Evolutionary conservation across 2,329 filamentous ascomycete species (phyloP).

Genomic region (Curvularia eragrostidis): DNA sequence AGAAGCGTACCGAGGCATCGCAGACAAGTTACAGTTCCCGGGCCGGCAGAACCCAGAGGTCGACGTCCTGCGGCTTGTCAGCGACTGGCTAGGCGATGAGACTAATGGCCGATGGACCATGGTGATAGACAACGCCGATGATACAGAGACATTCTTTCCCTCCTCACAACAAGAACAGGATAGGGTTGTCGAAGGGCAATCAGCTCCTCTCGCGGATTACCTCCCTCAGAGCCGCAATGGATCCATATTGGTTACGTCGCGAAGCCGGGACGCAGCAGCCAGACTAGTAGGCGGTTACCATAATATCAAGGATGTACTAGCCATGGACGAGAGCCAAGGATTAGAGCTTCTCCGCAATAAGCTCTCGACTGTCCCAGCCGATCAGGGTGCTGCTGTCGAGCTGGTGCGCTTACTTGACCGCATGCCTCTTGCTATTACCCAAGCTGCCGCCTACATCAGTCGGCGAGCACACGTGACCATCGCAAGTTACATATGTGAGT

Average conservation of each 20-base stretch:
- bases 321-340: background rate
- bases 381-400: background rate
- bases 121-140: background rate
- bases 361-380: background rate
- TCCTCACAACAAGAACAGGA: background rate
- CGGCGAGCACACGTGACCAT: background rate
- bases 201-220: conserved; percentile 9
- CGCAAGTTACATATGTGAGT: background rate
- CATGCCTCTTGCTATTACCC: background rate
- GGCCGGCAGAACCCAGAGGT: background rate
- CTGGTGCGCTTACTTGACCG: background rate
- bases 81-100: background rate
- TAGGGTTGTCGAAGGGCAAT: background rate
- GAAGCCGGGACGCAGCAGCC: conserved; percentile 15
- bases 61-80: background rate
- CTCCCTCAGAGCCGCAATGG: conserved; percentile 20
- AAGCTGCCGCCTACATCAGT: background rate
- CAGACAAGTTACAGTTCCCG: background rate
- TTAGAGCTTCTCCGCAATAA: background rate
- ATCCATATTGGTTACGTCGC: conserved; percentile 20
- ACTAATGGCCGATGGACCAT: background rate
- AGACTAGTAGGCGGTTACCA: background rate
- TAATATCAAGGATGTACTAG: background rate
- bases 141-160: background rate
- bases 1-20: background rate